Evolutionary conservation across 2,329 filamentous ascomycete genomes (phyloP).

Genomic region (Colletotrichum ledebouriae): DNA sequence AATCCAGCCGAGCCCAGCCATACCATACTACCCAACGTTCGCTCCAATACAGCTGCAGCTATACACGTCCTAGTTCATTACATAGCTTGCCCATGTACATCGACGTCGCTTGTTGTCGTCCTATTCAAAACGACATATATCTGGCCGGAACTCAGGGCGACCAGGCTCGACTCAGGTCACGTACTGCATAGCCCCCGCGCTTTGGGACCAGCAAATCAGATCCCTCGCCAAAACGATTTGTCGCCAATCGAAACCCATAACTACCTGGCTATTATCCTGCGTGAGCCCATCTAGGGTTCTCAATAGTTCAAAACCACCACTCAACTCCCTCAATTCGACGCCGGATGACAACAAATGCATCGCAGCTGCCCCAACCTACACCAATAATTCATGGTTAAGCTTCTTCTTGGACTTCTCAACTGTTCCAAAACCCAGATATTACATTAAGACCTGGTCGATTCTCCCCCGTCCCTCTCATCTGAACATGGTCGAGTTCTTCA

Average conservation of each 20-base stretch:
- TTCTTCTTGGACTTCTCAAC: constrained; percentile 14
- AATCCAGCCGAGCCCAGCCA: constrained; percentile 17
- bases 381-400: constrained; percentile 12
- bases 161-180: constrained; percentile 16
- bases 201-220: constrained; percentile 26
- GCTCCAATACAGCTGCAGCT: constrained; percentile 4
- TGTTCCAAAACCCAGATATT: constrained; percentile 34
- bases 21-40: constrained; percentile 11
- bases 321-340: constrained; percentile 10
- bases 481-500: constrained; percentile 40
- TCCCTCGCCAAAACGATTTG: constrained; percentile 4
- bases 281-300: constrained; percentile 29
- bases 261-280: constrained; percentile 15
- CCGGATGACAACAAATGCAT: constrained; percentile 32
- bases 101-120: constrained; percentile 18
- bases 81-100: constrained; percentile 17
- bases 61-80: background rate
- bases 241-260: constrained; percentile 11
- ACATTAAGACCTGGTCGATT: constrained; percentile 24
- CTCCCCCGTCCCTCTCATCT: constrained; percentile 25
- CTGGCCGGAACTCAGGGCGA: constrained; percentile 22
- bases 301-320: constrained; percentile 6
- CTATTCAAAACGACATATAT: constrained; percentile 16
- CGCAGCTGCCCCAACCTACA: constrained; percentile 22
- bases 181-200: constrained; percentile 26